Base-by-base conservation (phyloP, 768 basidiomycete species). In the Rhizopogon roseolus region DNA sequence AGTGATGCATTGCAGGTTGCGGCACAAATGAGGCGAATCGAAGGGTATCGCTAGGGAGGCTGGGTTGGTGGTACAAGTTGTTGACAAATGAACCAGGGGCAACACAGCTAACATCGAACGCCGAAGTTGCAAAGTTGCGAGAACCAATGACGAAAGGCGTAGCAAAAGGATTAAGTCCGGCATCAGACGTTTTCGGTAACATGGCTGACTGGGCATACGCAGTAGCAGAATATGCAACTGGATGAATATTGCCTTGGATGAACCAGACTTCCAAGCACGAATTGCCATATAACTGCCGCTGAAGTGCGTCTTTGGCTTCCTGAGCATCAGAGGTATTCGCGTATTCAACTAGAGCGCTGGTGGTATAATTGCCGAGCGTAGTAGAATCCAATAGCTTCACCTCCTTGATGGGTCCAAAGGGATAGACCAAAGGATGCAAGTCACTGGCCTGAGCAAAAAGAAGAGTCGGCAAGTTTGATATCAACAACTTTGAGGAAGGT, bases 371-470 rank as follows among this genome's bases (percentile, higher is more conserved):
- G 38, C 64, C 64, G n/a, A 74, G 64, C 27, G 54, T 58, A 13
- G 55, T 28, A 37, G 65, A 45, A 32, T 76, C 68, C 11, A 85
- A 54, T 39, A 76, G 76, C 57, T 80, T 79, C 50, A 90, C 76
- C 51, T 79, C 79, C 62, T 82, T 82, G 64, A 88, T 80, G 29
- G 75, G 70, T 13, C 88, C 88, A 62, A 84, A 90, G 22, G 88
- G 88, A 66, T 75, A 81, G 54, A 90, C 78, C 38, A 90, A 73
- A n/a, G 88, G 88, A 49, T 86, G 77, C 58, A 90, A 67, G 62
- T 90, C 88, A 49, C 79, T 75, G 43, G 73, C 67, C 63, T 85
- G 80, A 53, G 85, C 80, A 65, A 90, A 90, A 40, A 90, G 68
- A 41, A 87, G 60, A 28, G 77, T 73, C 41, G 89, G 82, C 58